Conservation (phyloP, 495 filamentous ascomycete species). For the Lasiosphaeris hirsuta region DNA sequence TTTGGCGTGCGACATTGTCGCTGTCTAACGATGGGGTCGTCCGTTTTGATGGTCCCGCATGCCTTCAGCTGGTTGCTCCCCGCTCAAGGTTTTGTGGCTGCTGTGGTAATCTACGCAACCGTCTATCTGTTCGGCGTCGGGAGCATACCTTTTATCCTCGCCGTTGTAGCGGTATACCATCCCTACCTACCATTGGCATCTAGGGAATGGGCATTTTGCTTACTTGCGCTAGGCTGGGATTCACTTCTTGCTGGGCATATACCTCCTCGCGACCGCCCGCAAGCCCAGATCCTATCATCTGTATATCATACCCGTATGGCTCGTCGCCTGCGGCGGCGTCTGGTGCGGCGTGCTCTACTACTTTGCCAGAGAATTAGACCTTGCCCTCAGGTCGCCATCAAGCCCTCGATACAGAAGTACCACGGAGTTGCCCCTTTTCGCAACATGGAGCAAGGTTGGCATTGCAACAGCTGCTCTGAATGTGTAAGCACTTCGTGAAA, state of each 20-base stretch:
- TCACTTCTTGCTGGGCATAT: slow-evolving; percentile 22
- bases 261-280: slow-evolving; percentile 15
- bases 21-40: background rate
- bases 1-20: background rate
- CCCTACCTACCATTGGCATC: background rate
- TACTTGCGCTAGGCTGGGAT: slow-evolving; percentile 13
- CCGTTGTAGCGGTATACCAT: slow-evolving; percentile 22
- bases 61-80: slow-evolving; percentile 24
- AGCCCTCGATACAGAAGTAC: background rate
- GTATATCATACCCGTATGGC: slow-evolving; percentile 7
- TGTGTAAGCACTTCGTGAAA: slow-evolving; percentile 9
- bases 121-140: slow-evolving; percentile 20
- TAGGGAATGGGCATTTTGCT: background rate
- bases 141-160: slow-evolving; percentile 20
- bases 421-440: slow-evolving; percentile 1
- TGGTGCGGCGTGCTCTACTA: slow-evolving; percentile 23
- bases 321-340: slow-evolving; percentile 15
- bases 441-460: slow-evolving; percentile 25
- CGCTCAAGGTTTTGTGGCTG: slow-evolving; percentile 18
- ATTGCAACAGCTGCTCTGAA: slow-evolving; percentile 17
- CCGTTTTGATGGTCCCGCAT: slow-evolving; percentile 6
- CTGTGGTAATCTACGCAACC: slow-evolving; percentile 24
- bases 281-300: slow-evolving; percentile 9
- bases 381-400: slow-evolving; percentile 1
- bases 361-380: slow-evolving; percentile 14